phyloP scores from a whole-genome alignment of 371 early-diverging fungal genomes.

The Mortierella sp. region DNA sequence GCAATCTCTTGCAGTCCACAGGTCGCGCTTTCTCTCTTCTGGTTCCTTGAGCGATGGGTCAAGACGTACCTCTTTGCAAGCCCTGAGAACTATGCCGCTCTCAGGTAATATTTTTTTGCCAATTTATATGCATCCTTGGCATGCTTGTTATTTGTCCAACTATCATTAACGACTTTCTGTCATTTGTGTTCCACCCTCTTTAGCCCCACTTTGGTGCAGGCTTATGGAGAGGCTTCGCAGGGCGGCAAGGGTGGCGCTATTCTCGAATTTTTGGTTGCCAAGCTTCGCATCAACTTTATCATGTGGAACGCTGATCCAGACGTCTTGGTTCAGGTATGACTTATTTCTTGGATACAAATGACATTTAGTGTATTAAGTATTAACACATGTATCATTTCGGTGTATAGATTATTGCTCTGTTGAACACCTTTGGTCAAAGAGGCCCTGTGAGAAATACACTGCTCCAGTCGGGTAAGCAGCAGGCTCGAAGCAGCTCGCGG shows the following conservation, averaged over 20 bases:
- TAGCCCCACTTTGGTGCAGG: constrained; percentile 68
- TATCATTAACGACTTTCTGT: background rate
- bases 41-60: constrained; percentile 85
- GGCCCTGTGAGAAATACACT: constrained; percentile 67
- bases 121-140: background rate
- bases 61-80: constrained; percentile 78
- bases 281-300: constrained; percentile 73
- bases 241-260: constrained; percentile 74
- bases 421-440: constrained; percentile 71
- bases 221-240: constrained; percentile 70
- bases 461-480: constrained; percentile 68
- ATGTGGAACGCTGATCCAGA: constrained; percentile 84
- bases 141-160: too few species aligned
- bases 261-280: constrained; percentile 74
- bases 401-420: constrained; percentile 68
- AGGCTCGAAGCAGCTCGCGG: too few species aligned
- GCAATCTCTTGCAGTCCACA: constrained; percentile 81
- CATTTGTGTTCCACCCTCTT: background rate
- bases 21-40: constrained; percentile 79
- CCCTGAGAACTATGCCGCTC: constrained; percentile 70
- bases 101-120: constrained; percentile 62
- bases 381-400: background rate
- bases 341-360: background rate
- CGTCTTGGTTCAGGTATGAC: constrained; percentile 69
- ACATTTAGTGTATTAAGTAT: background rate